A percentile compares a stretch with the other conserved stretches of the same genome.
Evolutionary conservation across 139 green algal species (phyloP).

Genomic region (Micractinium conductrix): DNA sequence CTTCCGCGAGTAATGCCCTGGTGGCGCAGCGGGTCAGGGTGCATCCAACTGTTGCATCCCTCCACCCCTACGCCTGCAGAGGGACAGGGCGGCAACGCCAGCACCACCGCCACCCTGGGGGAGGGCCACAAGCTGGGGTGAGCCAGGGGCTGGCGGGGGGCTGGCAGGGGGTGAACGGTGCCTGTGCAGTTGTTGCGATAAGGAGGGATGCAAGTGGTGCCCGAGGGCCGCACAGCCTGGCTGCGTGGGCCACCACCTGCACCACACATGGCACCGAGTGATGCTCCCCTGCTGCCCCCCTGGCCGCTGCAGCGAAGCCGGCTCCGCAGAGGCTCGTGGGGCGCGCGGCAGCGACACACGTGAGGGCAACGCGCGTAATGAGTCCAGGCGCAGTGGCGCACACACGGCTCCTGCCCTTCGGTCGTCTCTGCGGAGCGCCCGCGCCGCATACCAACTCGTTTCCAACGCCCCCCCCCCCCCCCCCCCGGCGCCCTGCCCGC

Average conservation of each 20-base stretch:
- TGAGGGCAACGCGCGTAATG: no score
- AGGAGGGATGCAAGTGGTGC: no score
- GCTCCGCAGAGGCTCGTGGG: background rate
- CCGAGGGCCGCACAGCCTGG: no score
- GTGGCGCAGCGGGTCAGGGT: no score
- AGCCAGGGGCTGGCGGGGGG: background rate
- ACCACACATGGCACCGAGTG: no score
- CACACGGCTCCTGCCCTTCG: no score
- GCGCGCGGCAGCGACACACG: slow-evolving; percentile 14
- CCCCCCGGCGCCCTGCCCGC: background rate
- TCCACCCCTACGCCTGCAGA: background rate
- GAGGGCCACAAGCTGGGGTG: slow-evolving; percentile 3
- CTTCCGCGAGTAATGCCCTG: no score
- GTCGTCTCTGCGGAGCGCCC: no score
- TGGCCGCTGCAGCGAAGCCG: background rate
- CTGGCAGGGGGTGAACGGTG: no score
- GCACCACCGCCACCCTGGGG: background rate
- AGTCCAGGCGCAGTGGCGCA: background rate
- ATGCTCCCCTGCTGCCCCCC: background rate
- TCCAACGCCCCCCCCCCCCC: background rate
- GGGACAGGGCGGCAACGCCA: slow-evolving; percentile 1
- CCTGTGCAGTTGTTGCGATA: no score
- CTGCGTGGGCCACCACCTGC: no score
- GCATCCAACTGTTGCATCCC: background rate
- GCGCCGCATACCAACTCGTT: no score